Base-by-base conservation (phyloP, 1,284 basidiomycete genomes). In the Tilletia indica region DNA sequence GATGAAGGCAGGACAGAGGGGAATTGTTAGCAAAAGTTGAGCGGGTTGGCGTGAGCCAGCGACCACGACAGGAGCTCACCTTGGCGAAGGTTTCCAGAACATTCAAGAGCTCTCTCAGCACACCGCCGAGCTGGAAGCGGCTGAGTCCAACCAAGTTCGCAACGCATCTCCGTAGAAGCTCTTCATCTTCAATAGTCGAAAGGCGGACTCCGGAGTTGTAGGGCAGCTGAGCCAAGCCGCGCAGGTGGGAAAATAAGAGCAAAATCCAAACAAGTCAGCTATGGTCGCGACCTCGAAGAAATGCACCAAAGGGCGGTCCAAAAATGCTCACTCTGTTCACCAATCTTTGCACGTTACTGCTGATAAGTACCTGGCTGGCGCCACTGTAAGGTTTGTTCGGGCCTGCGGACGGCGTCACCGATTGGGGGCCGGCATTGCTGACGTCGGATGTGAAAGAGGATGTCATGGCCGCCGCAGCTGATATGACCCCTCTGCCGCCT, bases 91-190 rank as follows among this genome's bases (percentile, higher is more conserved):
- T 54, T 31, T 82, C 80, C 48, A 82, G 72, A 11, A 74, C 74
- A 21, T 69, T 74, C 9, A 82, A 74, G 39, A 82, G 73, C 69
- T 82, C 80, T 39, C 73, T 72, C 66, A 80, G 74, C 16, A 82
- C 79, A 21, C 67, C 31, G 36, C 75, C 68, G 39, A 82, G 73
- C 68, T 81, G 77, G 51, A 71, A 77, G 66, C 75, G 63, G 67
- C 77, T 79, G 67, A 81, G 75, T n/a, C 72, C 72, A 71, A 82
- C 79, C 49, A 82, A 76, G 38, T 77, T 77, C 45, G 79, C 72
- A 25, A 81, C 77, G 69, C 78, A 75, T 25, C 77, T 75, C 31
- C 80, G 74, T 5, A 80, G 75, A 38, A 81, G 69, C 31, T 77
- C 75, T 38, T 82, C 80, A 58, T 77, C 74, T 63, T 81, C 80